phyloP scores from a whole-genome alignment of 805 yeast genomes.

The Metschnikowia peoriensis region DNA sequence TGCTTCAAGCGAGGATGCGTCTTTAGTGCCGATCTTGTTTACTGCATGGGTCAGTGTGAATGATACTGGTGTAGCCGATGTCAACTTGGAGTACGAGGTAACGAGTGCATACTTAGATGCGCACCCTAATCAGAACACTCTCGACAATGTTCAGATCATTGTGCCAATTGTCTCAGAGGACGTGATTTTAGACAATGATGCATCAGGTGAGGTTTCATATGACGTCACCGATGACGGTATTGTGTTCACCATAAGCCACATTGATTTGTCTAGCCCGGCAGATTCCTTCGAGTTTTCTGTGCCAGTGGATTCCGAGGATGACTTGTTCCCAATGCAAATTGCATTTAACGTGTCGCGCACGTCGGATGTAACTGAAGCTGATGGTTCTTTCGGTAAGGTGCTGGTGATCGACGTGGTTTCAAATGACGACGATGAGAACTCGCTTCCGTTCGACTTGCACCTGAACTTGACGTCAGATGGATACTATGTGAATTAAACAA shows the following conservation, averaged over 20 bases:
- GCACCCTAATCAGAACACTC: constrained; percentile 35
- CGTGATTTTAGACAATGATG: constrained; percentile 49
- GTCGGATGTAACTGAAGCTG: constrained; percentile 36
- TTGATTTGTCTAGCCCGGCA: constrained; percentile 51
- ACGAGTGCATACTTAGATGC: constrained; percentile 37
- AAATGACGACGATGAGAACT: constrained; percentile 48
- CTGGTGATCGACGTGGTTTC: constrained; percentile 58
- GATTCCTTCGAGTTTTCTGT: constrained; percentile 82
- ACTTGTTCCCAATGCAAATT: constrained; percentile 84
- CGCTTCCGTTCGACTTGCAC: constrained; percentile 69
- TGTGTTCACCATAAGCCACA: constrained; percentile 57
- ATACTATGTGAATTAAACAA: constrained; percentile 46
- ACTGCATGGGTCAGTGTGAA: constrained; percentile 82
- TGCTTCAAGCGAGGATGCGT: constrained; percentile 54
- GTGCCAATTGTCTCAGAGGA: constrained; percentile 68
- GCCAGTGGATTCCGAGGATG: constrained; percentile 74
- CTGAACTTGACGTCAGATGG: constrained; percentile 57
- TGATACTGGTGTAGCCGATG: constrained; percentile 54
- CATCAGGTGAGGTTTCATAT: constrained; percentile 47
- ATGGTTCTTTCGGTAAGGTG: constrained; percentile 60
- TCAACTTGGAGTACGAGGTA: constrained; percentile 88
- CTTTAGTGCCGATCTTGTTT: constrained; percentile 59
- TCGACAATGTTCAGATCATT: constrained; percentile 53
- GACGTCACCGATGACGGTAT: constrained; percentile 68
- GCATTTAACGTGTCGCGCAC: constrained; percentile 52